phyloP scores from a whole-genome alignment of 257 asterid genomes.

The Nicotiana attenuata region DNA sequence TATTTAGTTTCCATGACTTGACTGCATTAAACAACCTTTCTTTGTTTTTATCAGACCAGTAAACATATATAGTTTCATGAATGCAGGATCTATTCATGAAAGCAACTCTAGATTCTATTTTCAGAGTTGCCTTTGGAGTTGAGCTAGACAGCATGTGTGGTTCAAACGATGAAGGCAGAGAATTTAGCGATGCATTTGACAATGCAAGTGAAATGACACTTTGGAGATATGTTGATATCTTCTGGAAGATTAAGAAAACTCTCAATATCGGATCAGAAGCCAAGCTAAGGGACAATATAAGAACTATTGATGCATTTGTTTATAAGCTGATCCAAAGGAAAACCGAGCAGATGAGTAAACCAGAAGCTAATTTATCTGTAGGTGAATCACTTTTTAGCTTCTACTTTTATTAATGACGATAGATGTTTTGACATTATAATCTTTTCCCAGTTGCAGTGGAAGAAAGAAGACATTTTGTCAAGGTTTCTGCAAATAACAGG shows the following conservation, averaged over 20 bases:
- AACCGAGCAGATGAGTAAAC: slow-evolving; percentile 26
- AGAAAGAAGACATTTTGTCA: slow-evolving; percentile 55
- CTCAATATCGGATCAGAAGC: slow-evolving; percentile 49
- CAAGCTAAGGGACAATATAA: slow-evolving; percentile 29
- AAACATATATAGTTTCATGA: background rate
- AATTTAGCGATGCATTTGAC: slow-evolving; percentile 46
- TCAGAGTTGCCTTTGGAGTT: slow-evolving; percentile 51
- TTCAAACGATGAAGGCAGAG: slow-evolving; percentile 43
- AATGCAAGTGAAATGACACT: slow-evolving; percentile 46
- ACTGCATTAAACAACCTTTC: background rate
- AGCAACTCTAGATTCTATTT: slow-evolving; percentile 48
- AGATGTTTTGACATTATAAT: background rate
- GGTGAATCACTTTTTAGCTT: slow-evolving; percentile 12
- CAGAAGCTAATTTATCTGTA: slow-evolving; percentile 33
- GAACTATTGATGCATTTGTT: slow-evolving; percentile 43
- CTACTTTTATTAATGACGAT: background rate
- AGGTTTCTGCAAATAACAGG: slow-evolving; percentile 38
- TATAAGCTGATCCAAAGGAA: slow-evolving; percentile 44
- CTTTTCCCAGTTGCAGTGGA: slow-evolving; percentile 27
- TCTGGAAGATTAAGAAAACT: slow-evolving; percentile 47
- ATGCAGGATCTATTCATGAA: slow-evolving; percentile 56
- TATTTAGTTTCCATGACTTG: slow-evolving; percentile 17
- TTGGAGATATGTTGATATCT: slow-evolving; percentile 47
- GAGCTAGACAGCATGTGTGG: slow-evolving; percentile 57
- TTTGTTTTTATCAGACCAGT: background rate